Conservation (phyloP, 371 early-diverging fungal species). For the Mortierella sp. region DNA sequence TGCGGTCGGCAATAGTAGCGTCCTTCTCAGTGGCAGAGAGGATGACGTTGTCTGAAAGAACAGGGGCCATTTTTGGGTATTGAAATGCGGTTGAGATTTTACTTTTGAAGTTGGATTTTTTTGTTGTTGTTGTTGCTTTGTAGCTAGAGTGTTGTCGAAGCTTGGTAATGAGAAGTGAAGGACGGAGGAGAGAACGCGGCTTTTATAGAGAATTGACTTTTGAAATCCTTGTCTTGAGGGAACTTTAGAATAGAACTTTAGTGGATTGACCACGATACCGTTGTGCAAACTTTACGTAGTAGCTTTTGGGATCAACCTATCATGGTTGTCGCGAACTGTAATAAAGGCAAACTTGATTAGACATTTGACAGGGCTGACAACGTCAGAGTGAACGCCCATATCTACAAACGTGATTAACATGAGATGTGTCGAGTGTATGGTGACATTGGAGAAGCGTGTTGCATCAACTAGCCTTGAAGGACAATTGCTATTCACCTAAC, state of each 20-base stretch:
- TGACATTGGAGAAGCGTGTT: slow-evolving; percentile 35
- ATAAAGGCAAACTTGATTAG: too few relatives aligned
- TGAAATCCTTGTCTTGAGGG: neutral
- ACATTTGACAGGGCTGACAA: too few relatives aligned
- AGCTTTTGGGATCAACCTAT: too few relatives aligned
- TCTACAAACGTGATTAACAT: neutral
- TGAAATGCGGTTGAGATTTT: neutral
- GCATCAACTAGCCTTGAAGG: slow-evolving; percentile 14
- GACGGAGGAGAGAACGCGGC: neutral
- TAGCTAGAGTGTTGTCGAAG: neutral
- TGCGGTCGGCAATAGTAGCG: slow-evolving; percentile 44
- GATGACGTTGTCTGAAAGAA: slow-evolving; percentile 26
- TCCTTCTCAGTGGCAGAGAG: slow-evolving; percentile 47
- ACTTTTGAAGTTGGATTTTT: neutral
- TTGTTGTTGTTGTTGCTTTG: neutral
- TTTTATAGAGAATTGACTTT: neutral
- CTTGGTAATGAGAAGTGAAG: neutral
- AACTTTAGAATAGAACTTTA: neutral
- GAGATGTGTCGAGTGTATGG: slow-evolving; percentile 26
- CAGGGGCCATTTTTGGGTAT: slow-evolving; percentile 23
- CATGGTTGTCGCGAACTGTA: too few relatives aligned
- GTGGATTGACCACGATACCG: too few relatives aligned
- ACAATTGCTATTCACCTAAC: neutral
- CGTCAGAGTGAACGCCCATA: neutral
- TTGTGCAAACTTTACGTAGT: too few relatives aligned